Conservation (phyloP, 306 rosid species). For the Arachis stenosperma region DNA sequence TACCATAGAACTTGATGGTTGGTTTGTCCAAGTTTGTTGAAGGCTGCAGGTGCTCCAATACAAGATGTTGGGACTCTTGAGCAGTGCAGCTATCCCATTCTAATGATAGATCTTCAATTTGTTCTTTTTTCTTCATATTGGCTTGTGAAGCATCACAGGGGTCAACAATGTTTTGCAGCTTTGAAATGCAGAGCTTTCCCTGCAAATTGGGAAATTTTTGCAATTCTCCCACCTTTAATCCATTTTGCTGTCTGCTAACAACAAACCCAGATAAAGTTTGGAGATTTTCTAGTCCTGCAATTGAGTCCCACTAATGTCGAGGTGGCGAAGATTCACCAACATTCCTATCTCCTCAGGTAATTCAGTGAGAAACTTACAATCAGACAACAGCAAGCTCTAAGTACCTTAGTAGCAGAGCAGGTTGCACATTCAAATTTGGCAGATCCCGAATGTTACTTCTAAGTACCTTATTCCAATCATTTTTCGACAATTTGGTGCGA, state of each 20-base stretch:
- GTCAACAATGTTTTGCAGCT: background rate
- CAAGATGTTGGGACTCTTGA: background rate
- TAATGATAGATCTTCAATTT: background rate
- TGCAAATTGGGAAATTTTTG: background rate
- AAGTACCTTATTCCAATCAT: too few relatives aligned
- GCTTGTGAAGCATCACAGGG: background rate
- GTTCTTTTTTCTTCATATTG: background rate
- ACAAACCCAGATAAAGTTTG: background rate
- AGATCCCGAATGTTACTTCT: too few relatives aligned
- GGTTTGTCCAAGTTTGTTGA: background rate
- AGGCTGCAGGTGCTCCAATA: background rate
- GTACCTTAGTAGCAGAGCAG: too few relatives aligned
- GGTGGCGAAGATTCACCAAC: background rate
- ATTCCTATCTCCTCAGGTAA: background rate
- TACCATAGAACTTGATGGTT: too few relatives aligned
- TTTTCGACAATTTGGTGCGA: too few relatives aligned
- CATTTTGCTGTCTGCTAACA: background rate
- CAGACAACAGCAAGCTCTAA: background rate
- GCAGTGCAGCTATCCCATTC: background rate
- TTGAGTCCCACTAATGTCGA: background rate
- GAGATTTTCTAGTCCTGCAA: background rate
- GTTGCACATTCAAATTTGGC: too few relatives aligned
- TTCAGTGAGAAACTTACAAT: background rate
- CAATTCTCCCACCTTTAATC: background rate
- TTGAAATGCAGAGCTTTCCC: background rate